Evolutionary conservation across 2,329 filamentous ascomycete species (phyloP), one percentile per base, ranked within the genome.

Genomic region (Lasiodiplodia hormozganensis): DNA sequence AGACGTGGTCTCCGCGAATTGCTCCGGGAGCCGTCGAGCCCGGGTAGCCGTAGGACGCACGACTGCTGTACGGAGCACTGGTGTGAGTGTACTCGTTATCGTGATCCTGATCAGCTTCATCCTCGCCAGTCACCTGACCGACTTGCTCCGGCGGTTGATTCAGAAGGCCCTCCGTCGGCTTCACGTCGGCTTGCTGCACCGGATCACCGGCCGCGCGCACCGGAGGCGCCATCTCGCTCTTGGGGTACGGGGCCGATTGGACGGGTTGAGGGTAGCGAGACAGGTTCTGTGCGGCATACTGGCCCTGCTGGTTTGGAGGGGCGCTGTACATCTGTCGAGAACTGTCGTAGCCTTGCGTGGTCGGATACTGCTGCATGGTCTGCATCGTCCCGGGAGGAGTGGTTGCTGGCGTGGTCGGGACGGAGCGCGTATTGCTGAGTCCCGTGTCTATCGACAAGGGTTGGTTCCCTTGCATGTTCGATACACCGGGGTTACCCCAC

Each of bases 341-440:
- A 74, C 81, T 87, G 76, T 97, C 93, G 75, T 97, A 97, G 56
- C 85, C 83, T 79, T 89, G 92, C 68, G 84, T 89, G 73, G 82
- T 87, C 64, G 89, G 90, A 78, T 97, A 97, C 3, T 89, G 83
- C 73, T 91, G 91, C 86, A 97, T 93, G 75, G 87, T 90, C 73
- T 93, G 92, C 70, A 96, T 85, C 34, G 86, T 88, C 28, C 92
- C 93, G 0, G 95, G 95, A 14, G 95, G 94, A 0, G 95, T 97
- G 6, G 93, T 95, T 31, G 93, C 93, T 70, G 93, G 93, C n/a
- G 93, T 96, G 11, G 91, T 93, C 67, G 93, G 94, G 85, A 97
- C 93, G 71, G 93, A 96, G 74, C 93, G 90, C 70, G 91, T 85
- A 80, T 91, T 93, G 82, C 87, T 92, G 74, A 96, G 82, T 69